A percentile compares a stretch with the other conserved stretches of the same genome.
phyloP scores from a whole-genome alignment of 1,139 yeast genomes.

The Taphrina communis region DNA sequence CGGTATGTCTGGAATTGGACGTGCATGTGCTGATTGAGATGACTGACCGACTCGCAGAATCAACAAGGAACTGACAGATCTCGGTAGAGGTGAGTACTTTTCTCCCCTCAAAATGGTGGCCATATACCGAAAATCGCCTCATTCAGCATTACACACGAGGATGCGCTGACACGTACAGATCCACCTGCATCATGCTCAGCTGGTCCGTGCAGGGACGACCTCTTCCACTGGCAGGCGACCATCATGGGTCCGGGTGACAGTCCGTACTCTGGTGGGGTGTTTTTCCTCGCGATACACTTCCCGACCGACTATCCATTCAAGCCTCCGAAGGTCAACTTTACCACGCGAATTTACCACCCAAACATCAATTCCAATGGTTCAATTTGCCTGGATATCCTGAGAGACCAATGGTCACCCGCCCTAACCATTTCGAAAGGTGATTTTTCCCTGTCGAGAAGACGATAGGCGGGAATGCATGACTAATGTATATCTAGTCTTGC shows the following conservation, averaged over 20 bases:
- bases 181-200: slow-evolving; percentile 99
- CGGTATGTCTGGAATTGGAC: neutral
- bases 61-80: slow-evolving; percentile 90
- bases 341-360: slow-evolving; percentile 89
- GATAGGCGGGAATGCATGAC: neutral
- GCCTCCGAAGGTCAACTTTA: slow-evolving; percentile 90
- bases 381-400: slow-evolving; percentile 81
- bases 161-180: slow-evolving; percentile 56
- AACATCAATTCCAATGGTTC: slow-evolving; percentile 87
- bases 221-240: slow-evolving; percentile 96
- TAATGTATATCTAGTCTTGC: slow-evolving; percentile 65
- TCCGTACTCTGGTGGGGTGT: slow-evolving; percentile 92
- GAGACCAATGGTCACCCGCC: slow-evolving; percentile 93
- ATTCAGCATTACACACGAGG: neutral
- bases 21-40: no score
- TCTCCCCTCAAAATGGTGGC: neutral
- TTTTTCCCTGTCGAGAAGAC: neutral
- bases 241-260: slow-evolving; percentile 96
- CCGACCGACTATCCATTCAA: slow-evolving; percentile 95
- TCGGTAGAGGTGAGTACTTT: slow-evolving; percentile 64
- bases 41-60: slow-evolving; percentile 52
- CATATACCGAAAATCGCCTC: slow-evolving; percentile 9
- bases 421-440: slow-evolving; percentile 83
- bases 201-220: slow-evolving; percentile 97
- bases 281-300: slow-evolving; percentile 87